Percentiles rank a stretch among this genome's conserved stretches.
Evolutionary conservation across 768 basidiomycete species (phyloP).

Genomic region (Boletus sp.): DNA sequence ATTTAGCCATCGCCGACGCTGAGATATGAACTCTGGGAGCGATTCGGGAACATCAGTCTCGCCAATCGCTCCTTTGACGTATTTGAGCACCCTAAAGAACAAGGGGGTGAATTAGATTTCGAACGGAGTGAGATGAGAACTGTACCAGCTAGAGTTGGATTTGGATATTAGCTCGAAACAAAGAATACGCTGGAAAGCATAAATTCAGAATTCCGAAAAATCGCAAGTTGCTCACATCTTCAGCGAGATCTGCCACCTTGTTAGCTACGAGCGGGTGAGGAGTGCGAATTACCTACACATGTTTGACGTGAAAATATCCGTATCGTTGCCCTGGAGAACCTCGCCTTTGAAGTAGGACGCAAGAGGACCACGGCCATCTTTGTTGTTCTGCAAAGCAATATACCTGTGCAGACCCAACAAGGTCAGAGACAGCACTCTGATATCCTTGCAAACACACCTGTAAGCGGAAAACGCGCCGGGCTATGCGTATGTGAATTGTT

Average conservation of each 20-base stretch:
- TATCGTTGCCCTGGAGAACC: conserved; percentile 74
- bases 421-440: not conserved
- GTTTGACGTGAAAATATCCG: conserved; percentile 93
- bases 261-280: conserved; percentile 1
- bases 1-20: conserved; percentile 85
- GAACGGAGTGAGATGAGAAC: conserved; percentile 5
- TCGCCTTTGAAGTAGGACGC: conserved; percentile 99
- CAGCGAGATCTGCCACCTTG: conserved; percentile 67
- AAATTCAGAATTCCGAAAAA: not conserved
- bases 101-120: conserved; percentile 6
- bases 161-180: conserved; percentile 81
- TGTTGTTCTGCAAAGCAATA: conserved; percentile 86
- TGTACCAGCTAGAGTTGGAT: conserved; percentile 72
- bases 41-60: conserved; percentile 94
- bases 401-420: conserved; percentile 41
- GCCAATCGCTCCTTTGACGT: conserved; percentile 89
- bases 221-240: conserved; percentile 57
- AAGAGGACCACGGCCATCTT: conserved; percentile 77
- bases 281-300: conserved; percentile 64
- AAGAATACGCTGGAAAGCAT: conserved; percentile 62
- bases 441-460: conserved; percentile 35
- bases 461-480: conserved; percentile 96
- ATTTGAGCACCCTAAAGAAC: conserved; percentile 81
- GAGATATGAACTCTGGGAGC: conserved; percentile 90
- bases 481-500: conserved; percentile 33